phyloP scores from a whole-genome alignment of 73 alveolate species.

The Paramecium biaurelia region DNA sequence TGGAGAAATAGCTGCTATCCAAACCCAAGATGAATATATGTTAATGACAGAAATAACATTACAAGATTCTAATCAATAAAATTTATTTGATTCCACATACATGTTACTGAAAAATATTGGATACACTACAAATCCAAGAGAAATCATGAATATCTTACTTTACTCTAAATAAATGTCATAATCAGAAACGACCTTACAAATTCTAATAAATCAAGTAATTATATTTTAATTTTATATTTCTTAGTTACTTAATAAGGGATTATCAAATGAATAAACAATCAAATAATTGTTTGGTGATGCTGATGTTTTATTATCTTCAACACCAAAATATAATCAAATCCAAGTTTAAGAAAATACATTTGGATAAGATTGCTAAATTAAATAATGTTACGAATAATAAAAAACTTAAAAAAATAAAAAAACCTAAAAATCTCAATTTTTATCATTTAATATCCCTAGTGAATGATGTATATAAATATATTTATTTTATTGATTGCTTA shows the following conservation, averaged over 20 bases:
- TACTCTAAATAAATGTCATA: background rate
- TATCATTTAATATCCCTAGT: background rate
- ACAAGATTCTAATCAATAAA: background rate
- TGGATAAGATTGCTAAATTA: background rate
- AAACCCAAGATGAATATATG: background rate
- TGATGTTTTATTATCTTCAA: background rate
- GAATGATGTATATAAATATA: background rate
- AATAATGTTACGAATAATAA: background rate
- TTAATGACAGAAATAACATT: background rate
- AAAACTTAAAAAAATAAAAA: background rate
- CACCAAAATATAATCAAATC: background rate
- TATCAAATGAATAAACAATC: background rate
- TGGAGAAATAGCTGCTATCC: conserved; percentile 34
- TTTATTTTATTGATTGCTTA: background rate
- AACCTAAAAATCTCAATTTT: background rate
- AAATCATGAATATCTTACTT: conserved; percentile 17
- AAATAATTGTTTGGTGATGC: background rate
- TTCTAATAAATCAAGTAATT: background rate
- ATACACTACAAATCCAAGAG: background rate
- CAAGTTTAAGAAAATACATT: background rate
- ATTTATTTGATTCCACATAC: background rate
- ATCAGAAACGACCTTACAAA: conserved; percentile 33
- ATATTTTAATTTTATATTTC: background rate
- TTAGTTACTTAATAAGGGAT: background rate
- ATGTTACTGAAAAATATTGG: background rate